A percentile compares a stretch with the other conserved stretches of the same genome.
These are phyloP conservation scores for Heritiera fomes DNA, from an alignment of 345 rosid genomes.

Conservation along the genomic window DNA sequence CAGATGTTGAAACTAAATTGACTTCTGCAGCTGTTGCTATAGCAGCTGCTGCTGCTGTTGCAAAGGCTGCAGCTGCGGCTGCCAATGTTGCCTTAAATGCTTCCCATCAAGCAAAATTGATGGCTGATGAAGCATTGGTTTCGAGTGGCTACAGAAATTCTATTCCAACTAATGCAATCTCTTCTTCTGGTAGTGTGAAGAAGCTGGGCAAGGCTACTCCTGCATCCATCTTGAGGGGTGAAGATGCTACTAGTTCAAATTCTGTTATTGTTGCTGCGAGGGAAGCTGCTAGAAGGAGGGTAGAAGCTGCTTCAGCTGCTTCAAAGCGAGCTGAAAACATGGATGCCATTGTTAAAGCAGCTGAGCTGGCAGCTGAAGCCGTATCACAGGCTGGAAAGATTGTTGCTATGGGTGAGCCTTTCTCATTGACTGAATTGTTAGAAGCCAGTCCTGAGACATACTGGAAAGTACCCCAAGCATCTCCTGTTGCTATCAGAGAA, in stretches of 20 bases:
- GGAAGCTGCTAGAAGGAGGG: constrained; percentile 80
- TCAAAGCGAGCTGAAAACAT: constrained; percentile 91
- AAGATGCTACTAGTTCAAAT: constrained; percentile 53
- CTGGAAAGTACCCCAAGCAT: constrained; percentile 54
- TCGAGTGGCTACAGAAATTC: constrained; percentile 32
- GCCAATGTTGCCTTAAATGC: constrained; percentile 93
- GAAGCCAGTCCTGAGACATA: constrained; percentile 74
- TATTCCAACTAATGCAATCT: constrained; percentile 36
- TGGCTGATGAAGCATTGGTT: constrained; percentile 85
- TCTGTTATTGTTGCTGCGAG: constrained; percentile 70
- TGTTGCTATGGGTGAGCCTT: constrained; percentile 80
- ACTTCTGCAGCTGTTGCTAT: constrained; percentile 87
- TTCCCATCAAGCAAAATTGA: constrained; percentile 84
- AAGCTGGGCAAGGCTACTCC: constrained; percentile 51
- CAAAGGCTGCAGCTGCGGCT: constrained; percentile 97
- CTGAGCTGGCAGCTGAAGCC: constrained; percentile 93
- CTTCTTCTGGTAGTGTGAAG: constrained; percentile 38
- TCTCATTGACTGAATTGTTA: constrained; percentile 56
- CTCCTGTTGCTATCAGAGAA: constrained; percentile 38
- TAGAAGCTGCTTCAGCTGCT: constrained; percentile 89
- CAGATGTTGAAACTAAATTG: constrained; percentile 65
- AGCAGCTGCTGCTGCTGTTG: constrained; percentile 93
- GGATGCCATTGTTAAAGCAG: constrained; percentile 91
- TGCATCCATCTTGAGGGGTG: constrained; percentile 58
- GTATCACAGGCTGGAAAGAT: constrained; percentile 93